These are phyloP conservation scores for Gonapodya prolifera DNA, from an alignment of 192 early-diverging fungal species.

Conservation along the genomic window DNA sequence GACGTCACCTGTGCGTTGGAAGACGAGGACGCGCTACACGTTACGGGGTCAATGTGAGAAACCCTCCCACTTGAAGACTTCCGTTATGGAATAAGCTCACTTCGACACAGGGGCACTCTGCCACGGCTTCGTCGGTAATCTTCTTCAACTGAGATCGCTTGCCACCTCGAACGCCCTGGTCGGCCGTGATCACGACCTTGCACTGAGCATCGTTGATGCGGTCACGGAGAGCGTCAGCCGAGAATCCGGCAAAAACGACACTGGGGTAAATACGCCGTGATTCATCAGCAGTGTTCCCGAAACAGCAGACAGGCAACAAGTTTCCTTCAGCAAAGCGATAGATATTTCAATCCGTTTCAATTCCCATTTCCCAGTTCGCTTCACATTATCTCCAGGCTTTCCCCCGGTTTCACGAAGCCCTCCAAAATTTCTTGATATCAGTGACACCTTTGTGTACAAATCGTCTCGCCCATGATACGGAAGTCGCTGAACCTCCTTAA, in stretches of 20 bases:
- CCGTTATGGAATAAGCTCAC: no score
- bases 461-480: no score
- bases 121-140: constrained; percentile 84
- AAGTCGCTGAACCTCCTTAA: no score
- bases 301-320: neutral
- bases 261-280: constrained; percentile 16
- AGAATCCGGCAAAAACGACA: constrained; percentile 96
- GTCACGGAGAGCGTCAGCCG: constrained; percentile 80
- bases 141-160: constrained; percentile 79
- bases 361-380: neutral
- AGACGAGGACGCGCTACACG: constrained; percentile 72
- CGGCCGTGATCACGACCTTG: constrained; percentile 78
- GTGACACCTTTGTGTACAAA: no score
- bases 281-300: neutral
- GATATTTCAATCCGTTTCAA: neutral
- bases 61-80: no score
- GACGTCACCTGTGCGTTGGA: constrained; percentile 72
- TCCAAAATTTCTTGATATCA: no score
- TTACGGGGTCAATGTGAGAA: constrained; percentile 4
- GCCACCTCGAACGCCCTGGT: constrained; percentile 87
- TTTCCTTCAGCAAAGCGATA: neutral
- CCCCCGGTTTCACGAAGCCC: no score
- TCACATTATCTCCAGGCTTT: no score
- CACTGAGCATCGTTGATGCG: constrained; percentile 74
- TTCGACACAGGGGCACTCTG: constrained; percentile 63